Percentiles rank a stretch among this genome's conserved stretches.
Conservation (phyloP, 2,329 filamentous ascomycete genomes). For the Macroventuria anomochaeta region DNA sequence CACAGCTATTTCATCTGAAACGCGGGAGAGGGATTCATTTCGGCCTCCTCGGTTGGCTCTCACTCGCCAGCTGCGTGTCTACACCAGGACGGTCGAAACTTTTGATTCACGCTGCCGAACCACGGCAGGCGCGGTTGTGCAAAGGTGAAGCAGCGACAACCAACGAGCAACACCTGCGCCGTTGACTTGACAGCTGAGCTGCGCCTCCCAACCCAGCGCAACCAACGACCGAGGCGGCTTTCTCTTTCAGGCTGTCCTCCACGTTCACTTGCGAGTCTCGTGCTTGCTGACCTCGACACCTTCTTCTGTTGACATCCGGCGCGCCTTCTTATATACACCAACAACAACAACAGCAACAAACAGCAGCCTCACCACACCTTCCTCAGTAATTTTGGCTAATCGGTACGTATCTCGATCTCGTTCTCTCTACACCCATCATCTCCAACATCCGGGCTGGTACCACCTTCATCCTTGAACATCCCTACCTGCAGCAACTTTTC, state of each 20-base stretch:
- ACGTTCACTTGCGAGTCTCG: conserved; percentile 4
- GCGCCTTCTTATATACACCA: conserved; percentile 9
- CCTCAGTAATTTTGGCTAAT: conserved; percentile 17
- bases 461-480: conserved; percentile 8
- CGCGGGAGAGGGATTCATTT: conserved; percentile 40
- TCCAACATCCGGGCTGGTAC: conserved; percentile 8
- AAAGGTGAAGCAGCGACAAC: conserved; percentile 29
- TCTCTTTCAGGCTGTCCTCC: conserved; percentile 7
- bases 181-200: conserved; percentile 18
- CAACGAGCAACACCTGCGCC: conserved; percentile 19
- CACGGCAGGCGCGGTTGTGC: conserved; percentile 21
- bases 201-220: conserved; percentile 13
- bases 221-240: conserved; percentile 8
- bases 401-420: conserved; percentile 30
- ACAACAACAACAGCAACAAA: conserved; percentile 17
- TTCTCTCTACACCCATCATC: conserved; percentile 6
- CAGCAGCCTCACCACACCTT: conserved; percentile 16
- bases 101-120: conserved; percentile 31
- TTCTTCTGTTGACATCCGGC: conserved; percentile 6
- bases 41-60: conserved; percentile 20
- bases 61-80: conserved; percentile 33
- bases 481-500: conserved; percentile 9
- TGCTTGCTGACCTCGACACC: conserved; percentile 4
- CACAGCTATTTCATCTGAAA: conserved; percentile 42
- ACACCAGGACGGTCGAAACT: conserved; percentile 19